Evolutionary conservation across 345 rosid species (phyloP), one percentile per base, ranked within the genome.

Genomic region (Arabis hirsuta): DNA sequence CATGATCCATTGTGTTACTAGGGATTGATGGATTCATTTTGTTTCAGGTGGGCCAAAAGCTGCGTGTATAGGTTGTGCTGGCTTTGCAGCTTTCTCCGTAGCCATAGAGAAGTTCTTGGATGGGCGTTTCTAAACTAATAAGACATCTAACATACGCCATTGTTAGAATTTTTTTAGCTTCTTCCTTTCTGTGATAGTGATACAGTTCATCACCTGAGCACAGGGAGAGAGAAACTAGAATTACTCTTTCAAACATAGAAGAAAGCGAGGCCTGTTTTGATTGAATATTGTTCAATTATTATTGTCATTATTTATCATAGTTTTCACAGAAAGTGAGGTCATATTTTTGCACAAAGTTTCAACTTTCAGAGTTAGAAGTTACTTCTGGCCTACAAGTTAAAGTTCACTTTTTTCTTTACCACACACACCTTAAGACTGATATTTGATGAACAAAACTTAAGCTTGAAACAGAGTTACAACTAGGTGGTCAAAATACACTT

Each of bases 71-170:
- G 96, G 98, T 53, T 94, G 98, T 63, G 98, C 96, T 27, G 97
- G 96, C 16, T 91, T 94, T 71, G 97, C 97, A 26, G 82, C 97
- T 63, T 94, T 94, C 85, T 94, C 98, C 19, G 97, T 88, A n/a
- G 62, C 82, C 65, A 94, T 94, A 19, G 98, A 94, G 92, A 94
- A 94, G 90, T 82, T 94, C 81, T 73, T 94, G 0, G 97, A 94
- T 4, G 76, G 93, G 22, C 91, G 86, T 76, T 82, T 70, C 50
- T 94, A 85, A 92, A 45, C 59, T 24, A 27, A 7, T 26, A 5
- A 29, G 26, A 36, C 19, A 55, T 62, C 31, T 62, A 68, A 69
- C 79, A 62, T 39, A 29, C 47, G 71, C 71, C 60, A 55, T 20
- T 39, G 54, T 38, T 39, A 52, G 65, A 46, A 9, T 0, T 24